A percentile compares a stretch with the other conserved stretches of the same genome.
Conservation (phyloP, 129 eudicot species). For the Centaurea solstitialis region DNA sequence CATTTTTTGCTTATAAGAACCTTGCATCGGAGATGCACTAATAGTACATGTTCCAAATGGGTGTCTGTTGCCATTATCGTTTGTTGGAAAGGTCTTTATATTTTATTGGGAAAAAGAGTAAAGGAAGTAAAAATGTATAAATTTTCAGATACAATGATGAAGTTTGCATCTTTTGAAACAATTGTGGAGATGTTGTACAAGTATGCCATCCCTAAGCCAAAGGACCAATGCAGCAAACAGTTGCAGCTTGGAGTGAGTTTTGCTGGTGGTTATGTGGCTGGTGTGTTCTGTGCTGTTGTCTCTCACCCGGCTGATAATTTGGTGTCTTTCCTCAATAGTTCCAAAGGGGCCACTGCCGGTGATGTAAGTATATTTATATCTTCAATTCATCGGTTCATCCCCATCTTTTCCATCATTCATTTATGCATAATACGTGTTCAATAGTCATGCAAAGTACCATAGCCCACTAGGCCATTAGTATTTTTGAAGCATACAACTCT, state of each 20-base stretch:
- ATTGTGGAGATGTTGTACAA: constrained; percentile 83
- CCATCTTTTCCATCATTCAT: neutral
- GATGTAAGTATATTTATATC: constrained; percentile 57
- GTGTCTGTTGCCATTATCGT: neutral
- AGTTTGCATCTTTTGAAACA: constrained; percentile 85
- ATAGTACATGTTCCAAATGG: neutral
- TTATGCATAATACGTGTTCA: neutral
- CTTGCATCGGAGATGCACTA: too few relatives aligned
- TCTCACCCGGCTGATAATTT: constrained; percentile 96
- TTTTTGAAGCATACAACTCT: neutral
- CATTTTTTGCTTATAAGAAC: too few relatives aligned
- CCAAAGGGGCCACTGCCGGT: constrained; percentile 87
- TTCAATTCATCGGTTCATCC: neutral
- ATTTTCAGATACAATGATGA: constrained; percentile 90
- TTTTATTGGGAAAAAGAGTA: neutral
- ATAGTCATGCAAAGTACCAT: neutral
- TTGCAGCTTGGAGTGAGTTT: constrained; percentile 92
- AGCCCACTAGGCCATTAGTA: neutral
- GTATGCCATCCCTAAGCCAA: constrained; percentile 75
- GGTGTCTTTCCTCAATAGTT: constrained; percentile 91
- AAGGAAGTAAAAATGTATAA: neutral
- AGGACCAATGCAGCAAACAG: constrained; percentile 75
- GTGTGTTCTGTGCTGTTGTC: constrained; percentile 86
- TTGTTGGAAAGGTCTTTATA: neutral
- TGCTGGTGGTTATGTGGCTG: constrained; percentile 93